phyloP scores from a whole-genome alignment of 306 rosid species.

The Begonia peltatifolia region DNA sequence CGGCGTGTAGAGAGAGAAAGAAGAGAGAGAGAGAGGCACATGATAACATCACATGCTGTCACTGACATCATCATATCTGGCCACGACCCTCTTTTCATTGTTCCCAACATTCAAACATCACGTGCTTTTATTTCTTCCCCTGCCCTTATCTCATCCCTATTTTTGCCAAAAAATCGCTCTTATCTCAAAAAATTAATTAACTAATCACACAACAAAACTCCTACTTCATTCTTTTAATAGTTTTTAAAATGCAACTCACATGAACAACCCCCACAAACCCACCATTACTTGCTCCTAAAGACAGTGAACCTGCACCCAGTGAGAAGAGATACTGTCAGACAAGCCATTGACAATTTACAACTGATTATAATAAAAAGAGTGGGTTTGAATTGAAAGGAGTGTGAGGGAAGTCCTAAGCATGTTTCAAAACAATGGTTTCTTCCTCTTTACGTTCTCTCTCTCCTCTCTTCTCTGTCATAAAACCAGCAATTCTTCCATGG shows the following conservation, averaged over 20 bases:
- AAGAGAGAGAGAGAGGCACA: constrained; percentile 10
- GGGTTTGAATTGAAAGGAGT: too few species aligned
- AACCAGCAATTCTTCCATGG: not conserved
- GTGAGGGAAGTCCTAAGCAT: too few species aligned
- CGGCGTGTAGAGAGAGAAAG: not conserved
- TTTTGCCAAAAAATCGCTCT: too few species aligned
- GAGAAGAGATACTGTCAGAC: constrained; percentile 19
- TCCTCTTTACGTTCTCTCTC: constrained; percentile 2
- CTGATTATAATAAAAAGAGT: too few species aligned
- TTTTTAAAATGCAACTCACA: too few species aligned
- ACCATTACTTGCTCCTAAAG: constrained; percentile 63
- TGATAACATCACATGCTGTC: constrained; percentile 59
- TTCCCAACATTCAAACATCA: constrained; percentile 60
- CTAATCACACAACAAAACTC: too few species aligned
- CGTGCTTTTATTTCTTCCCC: constrained; percentile 13
- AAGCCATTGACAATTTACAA: constrained; percentile 12
- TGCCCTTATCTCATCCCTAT: too few species aligned
- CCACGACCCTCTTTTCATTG: constrained; percentile 42
- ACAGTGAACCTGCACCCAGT: constrained; percentile 19
- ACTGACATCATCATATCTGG: constrained; percentile 54
- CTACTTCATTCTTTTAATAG: too few species aligned
- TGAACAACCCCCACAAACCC: constrained; percentile 1
- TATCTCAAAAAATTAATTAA: too few species aligned
- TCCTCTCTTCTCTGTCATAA: not conserved
- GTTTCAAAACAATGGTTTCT: too few species aligned